phyloP scores from a whole-genome alignment of 1,284 basidiomycete genomes.

The Earliella scabrosa region DNA sequence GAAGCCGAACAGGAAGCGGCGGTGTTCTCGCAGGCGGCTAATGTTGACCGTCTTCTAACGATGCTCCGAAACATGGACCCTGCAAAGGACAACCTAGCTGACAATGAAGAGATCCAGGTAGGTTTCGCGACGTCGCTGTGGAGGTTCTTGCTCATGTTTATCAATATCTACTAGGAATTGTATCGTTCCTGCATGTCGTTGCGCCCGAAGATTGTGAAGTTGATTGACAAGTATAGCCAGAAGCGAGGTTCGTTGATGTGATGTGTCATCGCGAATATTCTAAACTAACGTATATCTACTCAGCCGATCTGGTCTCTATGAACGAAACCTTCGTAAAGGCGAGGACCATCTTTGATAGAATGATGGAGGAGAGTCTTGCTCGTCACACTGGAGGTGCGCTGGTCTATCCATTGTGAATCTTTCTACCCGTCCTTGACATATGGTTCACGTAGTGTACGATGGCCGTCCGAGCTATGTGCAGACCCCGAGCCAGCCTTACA shows the following conservation, averaged over 20 bases:
- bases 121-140: not conserved
- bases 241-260: conserved; percentile 66
- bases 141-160: not conserved
- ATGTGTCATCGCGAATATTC: no score
- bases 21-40: conserved; percentile 83
- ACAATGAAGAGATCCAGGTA: conserved; percentile 94
- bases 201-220: conserved; percentile 92
- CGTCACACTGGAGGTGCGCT: conserved; percentile 65
- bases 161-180: conserved; percentile 64
- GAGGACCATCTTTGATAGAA: conserved; percentile 81
- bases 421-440: conserved; percentile 15
- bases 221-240: conserved; percentile 98
- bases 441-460: conserved; percentile 32
- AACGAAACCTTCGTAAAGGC: conserved; percentile 89
- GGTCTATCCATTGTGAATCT: no score
- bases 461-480: conserved; percentile 32
- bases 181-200: conserved; percentile 90
- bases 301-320: conserved; percentile 87
- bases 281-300: conserved; percentile 6
- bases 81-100: conserved; percentile 84
- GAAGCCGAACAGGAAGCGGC: conserved; percentile 91
- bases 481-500: conserved; percentile 30
- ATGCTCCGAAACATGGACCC: conserved; percentile 83
- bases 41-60: conserved; percentile 87
- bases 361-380: conserved; percentile 90